Base-by-base conservation (phyloP, 768 basidiomycete genomes). In the Xerocomellus amylosporus region DNA sequence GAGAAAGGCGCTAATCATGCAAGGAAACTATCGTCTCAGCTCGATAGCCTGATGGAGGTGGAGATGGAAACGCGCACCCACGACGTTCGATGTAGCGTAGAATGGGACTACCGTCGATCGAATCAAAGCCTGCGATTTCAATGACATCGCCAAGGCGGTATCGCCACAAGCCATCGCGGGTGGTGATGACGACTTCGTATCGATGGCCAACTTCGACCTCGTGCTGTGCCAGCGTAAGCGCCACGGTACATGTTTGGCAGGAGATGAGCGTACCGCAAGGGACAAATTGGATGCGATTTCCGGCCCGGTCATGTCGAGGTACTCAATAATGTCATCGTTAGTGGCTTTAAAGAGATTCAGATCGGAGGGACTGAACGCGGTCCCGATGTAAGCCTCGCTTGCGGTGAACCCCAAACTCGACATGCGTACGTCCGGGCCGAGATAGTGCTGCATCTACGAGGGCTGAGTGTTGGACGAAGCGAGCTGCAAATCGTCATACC, bases 141-240 rank as follows among this genome's bases (percentile, higher is more conserved):
- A 63, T 22, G 34, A 65, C 49, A 41, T 65, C 64, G 4, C 64
- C 64, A 3, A 63, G 58, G 14, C 64, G 60, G n/a, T 66, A 61
- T 14, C 61, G 64, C 64, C 64, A 65, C 39, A 65, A 37, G 6
- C 58, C 64, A 24, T 66, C 55, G 8, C 62, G 60, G 5, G 59
- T 53, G 1, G 60, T 64, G 8, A 66, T 30, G 2, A 66, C 53
- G 38, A 63, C 22, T 20, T 65, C 64, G 37, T 65, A 65, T 31
- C 49, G 47, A 19, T 30, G 31, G 13, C 62, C 65, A 13, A 49
- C 14, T 42, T 61, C 17, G 8, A 55, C 47, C 46, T 60, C 54
- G 44, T 64, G 52, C 62, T 66, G 36, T 30, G 8, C 24, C 12
- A 34, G 30, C 12, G 40, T 65, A 12, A 59, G 53, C 24, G 40